Base-by-base conservation (phyloP, 495 filamentous ascomycete genomes). In the Penicillium chermesinum region DNA sequence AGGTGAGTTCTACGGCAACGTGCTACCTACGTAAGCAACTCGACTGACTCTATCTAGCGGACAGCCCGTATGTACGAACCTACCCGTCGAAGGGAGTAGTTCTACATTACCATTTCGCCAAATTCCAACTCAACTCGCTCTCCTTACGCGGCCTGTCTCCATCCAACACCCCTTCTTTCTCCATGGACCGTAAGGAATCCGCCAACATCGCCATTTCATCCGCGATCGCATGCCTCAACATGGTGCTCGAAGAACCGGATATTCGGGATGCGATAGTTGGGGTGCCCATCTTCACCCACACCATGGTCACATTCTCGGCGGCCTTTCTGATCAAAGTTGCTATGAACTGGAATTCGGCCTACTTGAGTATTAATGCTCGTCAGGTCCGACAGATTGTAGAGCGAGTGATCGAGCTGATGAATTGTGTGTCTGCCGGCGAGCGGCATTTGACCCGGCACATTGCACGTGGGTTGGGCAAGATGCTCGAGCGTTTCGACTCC, bases 301-400 rank as follows among this genome's bases (percentile, higher is more conserved):
- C 80, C n/a, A 82, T 82, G 79, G 77, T 82, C 35, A 74, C 78
- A 9, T 83, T 77, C 51, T 76, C 75, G 12, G 78, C 80, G 0
- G 72, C 76, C 2, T 79, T 79, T 53, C 66, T 79, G 9, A 67
- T 80, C 38, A 80, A 80, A 50, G 74, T 79, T 17, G 76, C 76
- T 12, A 71, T 74, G 13, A 76, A 74, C 40, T 79, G 75, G 75
- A 75, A 75, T 49, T 76, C 67, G 38, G 72, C 65, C 41, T 78
- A 72, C 41, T 59, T 76, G 15, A 62, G 65, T 53, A 62, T 73
- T 44, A 62, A 69, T 38, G 57, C 68, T 14, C 54, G 71, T 13
- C 62, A 76, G 48, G 73, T 76, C 20, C 76, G 75, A 34, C 57
- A 61, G 13, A 55, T 76, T 3, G 75, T 79, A 13, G 70, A 72